phyloP scores from a whole-genome alignment of 176 grass and related monocot species.

The Panicum miliaceum region DNA sequence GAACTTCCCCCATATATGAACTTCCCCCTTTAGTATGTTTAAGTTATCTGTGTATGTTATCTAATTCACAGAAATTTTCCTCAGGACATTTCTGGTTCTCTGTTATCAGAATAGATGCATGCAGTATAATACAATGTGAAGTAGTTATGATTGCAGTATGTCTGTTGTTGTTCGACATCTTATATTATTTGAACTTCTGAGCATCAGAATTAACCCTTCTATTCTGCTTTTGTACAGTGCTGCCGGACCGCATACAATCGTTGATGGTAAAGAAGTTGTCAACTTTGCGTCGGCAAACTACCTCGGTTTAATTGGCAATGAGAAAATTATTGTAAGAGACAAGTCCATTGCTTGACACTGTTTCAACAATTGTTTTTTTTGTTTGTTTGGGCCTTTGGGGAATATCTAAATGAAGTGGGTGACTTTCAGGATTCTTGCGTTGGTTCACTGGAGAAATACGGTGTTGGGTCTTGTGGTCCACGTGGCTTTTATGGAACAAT shows the following conservation, averaged over 20 bases:
- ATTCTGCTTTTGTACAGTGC: constrained; percentile 56
- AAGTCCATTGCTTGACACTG: constrained; percentile 34
- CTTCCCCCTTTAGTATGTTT: constrained; percentile 9
- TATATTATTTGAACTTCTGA: constrained; percentile 13
- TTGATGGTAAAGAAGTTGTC: constrained; percentile 91
- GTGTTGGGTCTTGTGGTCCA: constrained; percentile 95
- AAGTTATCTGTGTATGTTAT: constrained; percentile 32
- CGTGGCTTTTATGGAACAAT: constrained; percentile 97
- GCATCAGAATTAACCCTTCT: constrained; percentile 33
- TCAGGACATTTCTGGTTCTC: neutral
- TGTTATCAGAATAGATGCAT: constrained; percentile 26
- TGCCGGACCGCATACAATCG: constrained; percentile 76
- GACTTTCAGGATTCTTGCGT: constrained; percentile 76
- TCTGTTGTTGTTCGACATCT: constrained; percentile 17
- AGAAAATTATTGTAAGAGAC: constrained; percentile 84
- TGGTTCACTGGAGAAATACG: constrained; percentile 94
- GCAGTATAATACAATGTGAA: neutral
- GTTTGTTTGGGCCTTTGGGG: neutral
- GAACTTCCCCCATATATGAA: neutral
- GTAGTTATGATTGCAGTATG: constrained; percentile 20
- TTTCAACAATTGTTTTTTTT: constrained; percentile 17
- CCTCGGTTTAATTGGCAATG: constrained; percentile 87
- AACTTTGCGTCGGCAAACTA: constrained; percentile 98
- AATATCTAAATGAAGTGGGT: constrained; percentile 37
- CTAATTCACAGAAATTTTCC: neutral